A percentile compares a stretch with the other conserved stretches of the same genome.
Conservation (phyloP, 2,329 filamentous ascomycete genomes). For the Geosmithia putterillii region DNA sequence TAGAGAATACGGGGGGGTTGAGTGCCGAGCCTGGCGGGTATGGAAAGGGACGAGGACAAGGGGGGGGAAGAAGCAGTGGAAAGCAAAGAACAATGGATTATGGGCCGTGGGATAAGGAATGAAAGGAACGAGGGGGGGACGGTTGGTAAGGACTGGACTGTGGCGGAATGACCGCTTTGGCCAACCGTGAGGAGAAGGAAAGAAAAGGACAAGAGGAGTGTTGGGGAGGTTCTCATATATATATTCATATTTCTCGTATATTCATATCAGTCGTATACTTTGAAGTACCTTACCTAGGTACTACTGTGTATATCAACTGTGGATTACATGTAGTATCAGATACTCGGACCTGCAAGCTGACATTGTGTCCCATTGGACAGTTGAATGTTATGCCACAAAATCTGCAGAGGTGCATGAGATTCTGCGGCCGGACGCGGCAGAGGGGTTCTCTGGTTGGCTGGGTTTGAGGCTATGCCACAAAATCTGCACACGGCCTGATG, state of each 20-base stretch:
- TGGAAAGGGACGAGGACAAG: too few species aligned
- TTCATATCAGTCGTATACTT: neutral
- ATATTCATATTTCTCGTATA: neutral
- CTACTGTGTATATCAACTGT: too few species aligned
- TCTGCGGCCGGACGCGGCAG: too few species aligned
- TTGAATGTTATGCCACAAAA: constrained; percentile 4
- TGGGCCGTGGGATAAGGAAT: neutral
- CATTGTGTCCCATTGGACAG: too few species aligned
- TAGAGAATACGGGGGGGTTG: constrained; percentile 1
- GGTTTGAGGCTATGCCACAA: too few species aligned
- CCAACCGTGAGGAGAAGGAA: constrained; percentile 6
- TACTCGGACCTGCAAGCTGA: too few species aligned
- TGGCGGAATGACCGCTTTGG: constrained; percentile 6
- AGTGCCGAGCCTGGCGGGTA: neutral
- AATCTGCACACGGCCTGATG: neutral
- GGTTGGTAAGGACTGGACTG: constrained; percentile 2
- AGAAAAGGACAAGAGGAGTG: neutral
- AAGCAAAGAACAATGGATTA: neutral
- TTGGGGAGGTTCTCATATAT: neutral
- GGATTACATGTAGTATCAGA: too few species aligned
- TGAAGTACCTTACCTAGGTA: neutral
- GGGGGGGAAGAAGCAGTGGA: neutral
- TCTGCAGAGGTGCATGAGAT: constrained; percentile 4
- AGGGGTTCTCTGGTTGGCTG: too few species aligned
- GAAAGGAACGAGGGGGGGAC: constrained; percentile 1